These are phyloP conservation scores for Cardamine occulta DNA, from an alignment of 345 rosid genomes.

Conservation along the genomic window DNA sequence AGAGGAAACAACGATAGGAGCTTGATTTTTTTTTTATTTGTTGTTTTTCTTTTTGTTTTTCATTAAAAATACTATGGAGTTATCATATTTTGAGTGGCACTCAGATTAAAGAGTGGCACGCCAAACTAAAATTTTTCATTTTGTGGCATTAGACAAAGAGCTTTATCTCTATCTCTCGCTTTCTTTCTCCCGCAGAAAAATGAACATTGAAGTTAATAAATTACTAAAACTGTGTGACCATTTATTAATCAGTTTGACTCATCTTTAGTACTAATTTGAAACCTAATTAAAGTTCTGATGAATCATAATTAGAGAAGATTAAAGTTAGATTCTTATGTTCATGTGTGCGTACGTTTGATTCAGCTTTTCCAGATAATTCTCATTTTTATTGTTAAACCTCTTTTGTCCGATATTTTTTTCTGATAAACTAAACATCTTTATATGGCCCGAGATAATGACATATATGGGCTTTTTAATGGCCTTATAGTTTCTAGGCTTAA, in stretches of 20 bases:
- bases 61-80: too few species aligned
- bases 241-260: constrained; percentile 21
- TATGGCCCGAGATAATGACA: neutral
- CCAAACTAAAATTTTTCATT: too few species aligned
- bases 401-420: neutral
- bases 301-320: constrained; percentile 19
- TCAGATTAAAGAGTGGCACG: too few species aligned
- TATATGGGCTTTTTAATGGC: constrained; percentile 14
- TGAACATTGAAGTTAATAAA: constrained; percentile 13
- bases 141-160: too few species aligned
- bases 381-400: constrained; percentile 12
- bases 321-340: constrained; percentile 42
- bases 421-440: neutral
- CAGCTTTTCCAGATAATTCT: constrained; percentile 37
- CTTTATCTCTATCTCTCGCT: constrained; percentile 11
- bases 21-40: too few species aligned
- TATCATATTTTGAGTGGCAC: too few species aligned
- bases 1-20: too few species aligned
- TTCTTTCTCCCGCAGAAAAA: constrained; percentile 17
- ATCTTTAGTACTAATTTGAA: constrained; percentile 15
- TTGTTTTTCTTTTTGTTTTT: too few species aligned
- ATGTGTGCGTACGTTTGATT: constrained; percentile 30
- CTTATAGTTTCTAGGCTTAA: neutral
- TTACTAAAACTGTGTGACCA: constrained; percentile 6
- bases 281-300: constrained; percentile 41